Evolutionary conservation across 2,329 filamentous ascomycete species (phyloP).

Genomic region (Fusarium haematococcum): DNA sequence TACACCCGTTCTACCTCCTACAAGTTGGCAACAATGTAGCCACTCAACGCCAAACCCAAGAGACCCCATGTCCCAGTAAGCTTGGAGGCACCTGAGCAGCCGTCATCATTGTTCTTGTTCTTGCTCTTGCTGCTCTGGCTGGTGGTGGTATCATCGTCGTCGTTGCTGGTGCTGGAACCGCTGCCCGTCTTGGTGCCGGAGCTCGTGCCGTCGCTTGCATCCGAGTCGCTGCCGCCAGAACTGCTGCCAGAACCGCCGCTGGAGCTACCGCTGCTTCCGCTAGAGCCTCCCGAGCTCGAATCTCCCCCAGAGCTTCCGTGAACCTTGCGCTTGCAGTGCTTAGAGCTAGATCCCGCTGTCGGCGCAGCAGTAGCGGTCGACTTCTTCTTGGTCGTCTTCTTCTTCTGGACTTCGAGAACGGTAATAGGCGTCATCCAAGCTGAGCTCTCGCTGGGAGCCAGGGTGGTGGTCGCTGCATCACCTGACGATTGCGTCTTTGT

Average conservation of each 20-base stretch:
- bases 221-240: background rate
- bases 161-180: background rate
- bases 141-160: background rate
- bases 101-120: background rate
- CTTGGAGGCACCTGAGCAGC: constrained; percentile 15
- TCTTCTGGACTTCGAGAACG: constrained; percentile 17
- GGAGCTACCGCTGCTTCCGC: background rate
- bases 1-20: background rate
- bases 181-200: background rate
- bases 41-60: constrained; percentile 12
- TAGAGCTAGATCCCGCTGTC: background rate
- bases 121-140: background rate
- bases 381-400: background rate
- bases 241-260: background rate
- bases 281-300: background rate
- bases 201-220: background rate
- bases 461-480: constrained; percentile 13
- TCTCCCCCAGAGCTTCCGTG: background rate
- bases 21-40: constrained; percentile 12
- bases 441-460: constrained; percentile 23
- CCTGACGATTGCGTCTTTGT: constrained; percentile 5
- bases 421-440: constrained; percentile 41
- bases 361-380: background rate
- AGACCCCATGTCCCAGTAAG: constrained; percentile 8
- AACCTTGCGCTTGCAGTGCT: constrained; percentile 21